A percentile compares a stretch with the other conserved stretches of the same genome.
phyloP scores from a whole-genome alignment of 306 rosid genomes.

The Glycine tomentella region DNA sequence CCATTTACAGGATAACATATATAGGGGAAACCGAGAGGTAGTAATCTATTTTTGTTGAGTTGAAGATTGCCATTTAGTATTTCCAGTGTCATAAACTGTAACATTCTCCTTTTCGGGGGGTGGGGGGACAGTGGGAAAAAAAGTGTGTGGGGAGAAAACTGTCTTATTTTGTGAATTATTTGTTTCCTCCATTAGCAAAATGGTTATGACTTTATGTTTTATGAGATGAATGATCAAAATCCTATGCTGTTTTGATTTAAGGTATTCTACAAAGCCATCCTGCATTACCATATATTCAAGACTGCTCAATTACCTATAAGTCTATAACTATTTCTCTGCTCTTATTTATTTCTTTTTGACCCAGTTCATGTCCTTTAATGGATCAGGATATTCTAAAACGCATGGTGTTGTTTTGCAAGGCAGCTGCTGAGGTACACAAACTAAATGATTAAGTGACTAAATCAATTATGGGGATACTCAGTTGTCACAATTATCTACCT shows the following conservation, averaged over 20 bases:
- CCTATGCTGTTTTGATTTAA: slow-evolving; percentile 31
- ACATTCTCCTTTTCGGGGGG: slow-evolving; percentile 2
- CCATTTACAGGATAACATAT: slow-evolving; percentile 64
- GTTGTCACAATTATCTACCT: not conserved
- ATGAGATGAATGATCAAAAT: slow-evolving; percentile 29
- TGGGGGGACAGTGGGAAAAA: not conserved
- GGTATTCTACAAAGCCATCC: slow-evolving; percentile 27
- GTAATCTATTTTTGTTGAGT: slow-evolving; percentile 39
- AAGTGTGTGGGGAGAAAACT: not conserved
- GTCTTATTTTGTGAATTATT: slow-evolving; percentile 30
- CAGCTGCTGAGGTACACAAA: slow-evolving; percentile 81
- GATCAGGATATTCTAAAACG: slow-evolving; percentile 91
- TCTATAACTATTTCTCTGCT: slow-evolving; percentile 25
- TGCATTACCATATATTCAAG: slow-evolving; percentile 7
- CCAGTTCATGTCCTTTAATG: slow-evolving; percentile 49
- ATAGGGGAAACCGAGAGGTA: slow-evolving; percentile 84
- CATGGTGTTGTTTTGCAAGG: slow-evolving; percentile 92
- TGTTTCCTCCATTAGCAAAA: slow-evolving; percentile 29
- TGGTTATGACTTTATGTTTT: not conserved
- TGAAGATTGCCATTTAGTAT: slow-evolving; percentile 25
- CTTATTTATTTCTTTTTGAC: slow-evolving; percentile 45
- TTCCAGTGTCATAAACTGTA: not conserved
- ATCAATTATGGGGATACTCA: slow-evolving; percentile 19
- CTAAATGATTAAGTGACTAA: slow-evolving; percentile 34
- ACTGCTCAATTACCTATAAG: not conserved